These are phyloP conservation scores for Lecanoromycetidae sp. DNA, from an alignment of 2,329 filamentous ascomycete species.

Conservation along the genomic window DNA sequence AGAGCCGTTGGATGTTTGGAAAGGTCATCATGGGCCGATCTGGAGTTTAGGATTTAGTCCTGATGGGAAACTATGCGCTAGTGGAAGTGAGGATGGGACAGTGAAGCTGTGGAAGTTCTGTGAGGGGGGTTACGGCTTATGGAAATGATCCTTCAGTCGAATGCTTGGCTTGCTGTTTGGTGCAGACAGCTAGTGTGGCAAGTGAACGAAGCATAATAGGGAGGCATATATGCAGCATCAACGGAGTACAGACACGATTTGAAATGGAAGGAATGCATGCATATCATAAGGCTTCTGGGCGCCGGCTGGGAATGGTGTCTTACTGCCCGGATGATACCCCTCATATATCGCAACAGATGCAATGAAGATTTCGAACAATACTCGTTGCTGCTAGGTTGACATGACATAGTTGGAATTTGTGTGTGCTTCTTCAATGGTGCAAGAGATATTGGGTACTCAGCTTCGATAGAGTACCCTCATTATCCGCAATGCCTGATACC, in stretches of 20 bases:
- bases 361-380: neutral
- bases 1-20: constrained; percentile 65
- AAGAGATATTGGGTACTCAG: no score
- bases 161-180: neutral
- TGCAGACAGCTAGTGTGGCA: no score
- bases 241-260: no score
- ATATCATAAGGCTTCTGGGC: neutral
- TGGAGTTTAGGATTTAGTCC: constrained; percentile 94
- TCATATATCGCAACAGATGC: constrained; percentile 8
- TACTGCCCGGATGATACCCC: constrained; percentile 8
- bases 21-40: constrained; percentile 92
- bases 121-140: constrained; percentile 51
- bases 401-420: no score
- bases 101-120: constrained; percentile 80
- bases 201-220: no score
- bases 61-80: constrained; percentile 91
- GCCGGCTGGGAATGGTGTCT: neutral
- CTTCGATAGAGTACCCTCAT: no score
- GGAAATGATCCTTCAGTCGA: constrained; percentile 41
- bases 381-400: neutral
- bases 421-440: no score
- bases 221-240: no score
- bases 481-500: neutral
- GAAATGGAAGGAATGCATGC: no score
- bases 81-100: constrained; percentile 91